Evolutionary conservation across 2,329 filamentous ascomycete genomes (phyloP).

Genomic region (Thyridium curvatum): DNA sequence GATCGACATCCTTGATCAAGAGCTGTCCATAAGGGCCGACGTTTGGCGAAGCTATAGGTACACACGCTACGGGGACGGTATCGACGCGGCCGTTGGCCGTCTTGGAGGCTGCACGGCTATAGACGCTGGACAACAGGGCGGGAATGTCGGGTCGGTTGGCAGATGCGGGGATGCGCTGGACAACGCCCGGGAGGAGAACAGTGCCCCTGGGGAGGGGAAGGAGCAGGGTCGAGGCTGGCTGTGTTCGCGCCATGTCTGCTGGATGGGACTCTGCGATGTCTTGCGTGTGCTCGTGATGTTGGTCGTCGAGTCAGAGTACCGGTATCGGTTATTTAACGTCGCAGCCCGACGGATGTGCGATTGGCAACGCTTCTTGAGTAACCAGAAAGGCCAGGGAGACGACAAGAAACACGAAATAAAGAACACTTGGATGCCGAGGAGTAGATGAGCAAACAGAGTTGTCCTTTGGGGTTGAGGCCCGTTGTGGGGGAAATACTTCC

Average conservation of each 20-base stretch:
- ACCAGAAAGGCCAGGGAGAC: no score
- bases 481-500: no score
- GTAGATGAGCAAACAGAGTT: no score
- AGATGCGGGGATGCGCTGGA: conserved; percentile 77
- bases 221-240: conserved; percentile 57
- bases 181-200: conserved; percentile 79
- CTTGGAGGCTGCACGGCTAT: conserved; percentile 66
- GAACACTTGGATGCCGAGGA: no score
- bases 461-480: no score
- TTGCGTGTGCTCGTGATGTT: no score
- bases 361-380: no score
- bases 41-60: conserved; percentile 73
- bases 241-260: conserved; percentile 22
- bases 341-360: no score
- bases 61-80: conserved; percentile 74
- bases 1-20: conserved; percentile 57
- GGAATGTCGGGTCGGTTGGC: conserved; percentile 79
- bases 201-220: conserved; percentile 75
- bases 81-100: conserved; percentile 58
- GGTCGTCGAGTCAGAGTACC: no score
- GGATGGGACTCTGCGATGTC: no score
- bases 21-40: conserved; percentile 70
- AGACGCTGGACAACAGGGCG: conserved; percentile 78
- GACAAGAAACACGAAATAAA: no score
- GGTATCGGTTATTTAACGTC: no score